Evolutionary conservation across 2,329 filamentous ascomycete genomes (phyloP).

Genomic region (Sclerotinia subarctica): DNA sequence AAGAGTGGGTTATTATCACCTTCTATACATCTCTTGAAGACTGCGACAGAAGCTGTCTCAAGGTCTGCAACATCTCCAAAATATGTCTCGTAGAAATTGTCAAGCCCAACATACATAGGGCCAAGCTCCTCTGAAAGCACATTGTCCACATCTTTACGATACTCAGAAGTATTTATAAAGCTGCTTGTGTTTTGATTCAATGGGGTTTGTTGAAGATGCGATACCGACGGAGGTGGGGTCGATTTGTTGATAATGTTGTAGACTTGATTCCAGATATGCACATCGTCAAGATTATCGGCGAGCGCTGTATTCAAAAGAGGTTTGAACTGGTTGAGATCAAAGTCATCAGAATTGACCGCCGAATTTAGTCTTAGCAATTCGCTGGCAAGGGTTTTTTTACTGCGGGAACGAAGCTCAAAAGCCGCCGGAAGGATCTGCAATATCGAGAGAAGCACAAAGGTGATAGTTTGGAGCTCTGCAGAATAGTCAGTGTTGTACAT

Average conservation of each 20-base stretch:
- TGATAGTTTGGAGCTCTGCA: too few relatives aligned
- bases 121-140: constrained; percentile 30
- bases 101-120: constrained; percentile 26
- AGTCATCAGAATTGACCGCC: not conserved
- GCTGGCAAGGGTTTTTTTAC: too few relatives aligned
- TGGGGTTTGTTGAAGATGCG: not conserved
- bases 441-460: too few relatives aligned
- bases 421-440: too few relatives aligned
- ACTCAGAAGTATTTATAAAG: constrained; percentile 25
- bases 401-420: too few relatives aligned
- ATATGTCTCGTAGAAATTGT: constrained; percentile 22
- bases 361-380: too few relatives aligned
- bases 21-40: not conserved
- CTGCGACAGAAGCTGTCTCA: not conserved
- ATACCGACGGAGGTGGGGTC: too few relatives aligned
- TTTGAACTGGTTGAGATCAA: constrained; percentile 20
- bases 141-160: not conserved
- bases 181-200: constrained; percentile 19
- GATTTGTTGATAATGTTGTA: constrained; percentile 22
- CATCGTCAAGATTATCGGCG: constrained; percentile 21
- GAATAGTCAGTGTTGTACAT: too few relatives aligned
- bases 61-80: not conserved
- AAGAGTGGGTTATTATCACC: not conserved
- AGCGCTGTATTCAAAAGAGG: constrained; percentile 26
- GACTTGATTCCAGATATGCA: constrained; percentile 21